These are phyloP conservation scores for Triadica sebifera DNA, from an alignment of 345 rosid species.

Conservation along the genomic window DNA sequence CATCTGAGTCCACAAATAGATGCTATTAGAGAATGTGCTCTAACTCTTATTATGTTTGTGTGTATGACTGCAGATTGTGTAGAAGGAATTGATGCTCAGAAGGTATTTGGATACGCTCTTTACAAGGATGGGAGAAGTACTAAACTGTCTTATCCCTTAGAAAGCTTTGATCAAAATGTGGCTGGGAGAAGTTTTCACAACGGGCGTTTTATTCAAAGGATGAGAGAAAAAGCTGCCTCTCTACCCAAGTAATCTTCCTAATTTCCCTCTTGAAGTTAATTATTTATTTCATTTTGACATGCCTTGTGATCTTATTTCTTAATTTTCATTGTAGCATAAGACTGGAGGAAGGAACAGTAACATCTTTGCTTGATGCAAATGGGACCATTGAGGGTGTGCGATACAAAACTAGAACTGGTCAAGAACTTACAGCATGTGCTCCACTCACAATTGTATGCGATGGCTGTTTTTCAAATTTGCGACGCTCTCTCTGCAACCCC, in stretches of 20 bases:
- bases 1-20: neutral
- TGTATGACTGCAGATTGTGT: conserved; percentile 37
- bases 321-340: conserved; percentile 38
- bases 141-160: conserved; percentile 43
- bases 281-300: too few species aligned
- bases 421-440: conserved; percentile 51
- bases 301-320: neutral
- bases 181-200: conserved; percentile 58
- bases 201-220: conserved; percentile 55
- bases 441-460: conserved; percentile 69
- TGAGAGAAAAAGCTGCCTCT: conserved; percentile 50
- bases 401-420: conserved; percentile 63
- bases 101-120: conserved; percentile 50
- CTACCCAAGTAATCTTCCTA: conserved; percentile 38
- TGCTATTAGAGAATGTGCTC: too few species aligned
- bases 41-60: too few species aligned
- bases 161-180: conserved; percentile 40
- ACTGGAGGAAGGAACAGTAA: conserved; percentile 73
- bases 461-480: too few species aligned
- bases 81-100: conserved; percentile 54
- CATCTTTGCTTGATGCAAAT: conserved; percentile 61
- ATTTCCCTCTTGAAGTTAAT: neutral
- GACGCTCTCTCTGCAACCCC: too few species aligned
- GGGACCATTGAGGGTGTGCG: conserved; percentile 68
- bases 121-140: conserved; percentile 45